These are phyloP conservation scores for Vitis rupestris DNA, from an alignment of 164 flowering plant genomes.

Conservation along the genomic window DNA sequence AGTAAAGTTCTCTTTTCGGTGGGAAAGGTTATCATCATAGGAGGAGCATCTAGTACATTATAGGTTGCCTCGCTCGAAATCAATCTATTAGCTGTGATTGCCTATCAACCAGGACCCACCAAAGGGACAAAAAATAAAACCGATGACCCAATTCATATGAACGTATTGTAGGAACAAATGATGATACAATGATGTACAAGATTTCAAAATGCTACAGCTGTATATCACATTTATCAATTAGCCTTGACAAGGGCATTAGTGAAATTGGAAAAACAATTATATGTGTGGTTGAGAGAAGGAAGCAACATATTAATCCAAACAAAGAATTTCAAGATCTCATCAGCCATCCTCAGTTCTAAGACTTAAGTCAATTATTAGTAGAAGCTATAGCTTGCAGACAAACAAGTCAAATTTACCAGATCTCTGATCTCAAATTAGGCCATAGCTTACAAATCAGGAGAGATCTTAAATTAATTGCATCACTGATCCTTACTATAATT, in stretches of 20 bases:
- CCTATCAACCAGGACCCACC: background rate
- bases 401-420: too few relatives aligned
- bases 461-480: background rate
- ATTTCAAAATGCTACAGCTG: background rate
- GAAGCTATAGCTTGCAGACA: too few relatives aligned
- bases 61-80: too few relatives aligned
- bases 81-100: too few relatives aligned
- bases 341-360: background rate
- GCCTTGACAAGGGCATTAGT: background rate
- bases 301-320: background rate
- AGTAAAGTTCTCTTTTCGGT: too few relatives aligned
- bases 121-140: too few relatives aligned
- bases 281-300: too few relatives aligned
- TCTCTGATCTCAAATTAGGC: background rate
- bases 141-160: background rate
- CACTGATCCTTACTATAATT: too few relatives aligned
- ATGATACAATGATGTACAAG: background rate
- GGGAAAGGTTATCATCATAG: too few relatives aligned
- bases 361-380: background rate
- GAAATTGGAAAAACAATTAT: background rate
- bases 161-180: background rate
- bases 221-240: background rate
- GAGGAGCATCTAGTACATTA: too few relatives aligned
- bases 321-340: background rate
- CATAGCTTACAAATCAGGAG: background rate